A percentile compares a stretch with the other conserved stretches of the same genome.
phyloP scores from a whole-genome alignment of 371 early-diverging fungal species.

The Mucor saturninus region DNA sequence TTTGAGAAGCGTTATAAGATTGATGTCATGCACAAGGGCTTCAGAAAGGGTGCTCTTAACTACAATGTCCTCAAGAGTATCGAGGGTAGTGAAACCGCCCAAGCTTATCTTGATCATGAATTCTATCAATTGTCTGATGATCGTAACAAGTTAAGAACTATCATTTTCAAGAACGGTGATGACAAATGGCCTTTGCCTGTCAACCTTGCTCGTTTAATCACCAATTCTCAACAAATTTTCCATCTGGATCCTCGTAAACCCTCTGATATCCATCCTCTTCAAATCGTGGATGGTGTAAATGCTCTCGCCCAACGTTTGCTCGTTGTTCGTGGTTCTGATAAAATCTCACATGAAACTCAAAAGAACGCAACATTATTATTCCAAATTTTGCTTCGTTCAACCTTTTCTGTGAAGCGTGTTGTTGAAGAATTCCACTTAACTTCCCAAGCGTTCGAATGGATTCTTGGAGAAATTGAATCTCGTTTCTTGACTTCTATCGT shows the following conservation, averaged over 20 bases:
- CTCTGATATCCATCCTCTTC: slow-evolving; percentile 87
- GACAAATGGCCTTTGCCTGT: slow-evolving; percentile 90
- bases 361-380: slow-evolving; percentile 91
- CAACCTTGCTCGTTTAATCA: slow-evolving; percentile 89
- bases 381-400: slow-evolving; percentile 85
- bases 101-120: slow-evolving; percentile 82
- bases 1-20: slow-evolving; percentile 84
- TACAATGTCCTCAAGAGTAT: slow-evolving; percentile 68
- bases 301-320: slow-evolving; percentile 73
- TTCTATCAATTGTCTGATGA: slow-evolving; percentile 78
- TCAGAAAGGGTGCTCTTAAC: slow-evolving; percentile 69
- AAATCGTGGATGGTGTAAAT: slow-evolving; percentile 76
- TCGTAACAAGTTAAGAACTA: slow-evolving; percentile 72
- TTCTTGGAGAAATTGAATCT: slow-evolving; percentile 91
- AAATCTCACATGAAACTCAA: slow-evolving; percentile 87
- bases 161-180: slow-evolving; percentile 81
- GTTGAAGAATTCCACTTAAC: slow-evolving; percentile 91
- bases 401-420: slow-evolving; percentile 83
- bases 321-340: slow-evolving; percentile 90
- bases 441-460: slow-evolving; percentile 92
- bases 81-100: slow-evolving; percentile 73
- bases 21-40: slow-evolving; percentile 73
- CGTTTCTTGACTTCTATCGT: slow-evolving; percentile 92
- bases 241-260: slow-evolving; percentile 80
- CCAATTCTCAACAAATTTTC: slow-evolving; percentile 91